These are phyloP conservation scores for Meyerozyma guilliermondii DNA, from an alignment of 1,139 yeast genomes.

Conservation along the genomic window DNA sequence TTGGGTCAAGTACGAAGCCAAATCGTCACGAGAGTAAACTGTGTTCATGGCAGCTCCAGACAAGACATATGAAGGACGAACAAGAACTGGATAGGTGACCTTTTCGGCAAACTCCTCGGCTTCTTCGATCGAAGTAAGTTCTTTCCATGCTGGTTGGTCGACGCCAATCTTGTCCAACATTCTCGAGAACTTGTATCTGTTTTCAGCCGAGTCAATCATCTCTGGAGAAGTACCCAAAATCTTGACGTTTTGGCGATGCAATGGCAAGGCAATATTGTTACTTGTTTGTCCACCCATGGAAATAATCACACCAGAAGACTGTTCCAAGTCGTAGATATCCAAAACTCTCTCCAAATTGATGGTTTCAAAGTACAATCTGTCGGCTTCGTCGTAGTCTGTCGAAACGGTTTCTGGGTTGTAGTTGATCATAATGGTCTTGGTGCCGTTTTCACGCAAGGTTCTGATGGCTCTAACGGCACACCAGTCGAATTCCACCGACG, in stretches of 20 bases:
- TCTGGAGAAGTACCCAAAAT: conserved; percentile 96
- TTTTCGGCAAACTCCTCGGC: conserved; percentile 90
- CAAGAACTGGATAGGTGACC: conserved; percentile 92
- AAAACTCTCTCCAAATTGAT: conserved; percentile 91
- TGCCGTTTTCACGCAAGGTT: conserved; percentile 81
- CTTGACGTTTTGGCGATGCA: conserved; percentile 93
- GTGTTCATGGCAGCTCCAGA: conserved; percentile 99
- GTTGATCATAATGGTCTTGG: conserved; percentile 94
- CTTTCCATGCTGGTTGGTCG: conserved; percentile 99
- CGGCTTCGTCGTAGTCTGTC: conserved; percentile 98
- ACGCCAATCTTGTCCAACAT: conserved; percentile 96
- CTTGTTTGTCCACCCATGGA: conserved; percentile 99
- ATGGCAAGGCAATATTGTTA: conserved; percentile 89
- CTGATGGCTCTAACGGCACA: conserved; percentile 95
- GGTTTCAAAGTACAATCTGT: conserved; percentile 93
- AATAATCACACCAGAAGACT: conserved; percentile 86
- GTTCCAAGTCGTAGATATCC: conserved; percentile 92
- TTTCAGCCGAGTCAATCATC: conserved; percentile 98
- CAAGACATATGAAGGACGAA: conserved; percentile 94
- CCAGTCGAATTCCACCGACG: conserved; percentile 94
- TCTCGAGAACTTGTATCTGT: conserved; percentile 95
- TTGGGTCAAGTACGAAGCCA: conserved; percentile 82
- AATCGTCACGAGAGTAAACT: conserved; percentile 84
- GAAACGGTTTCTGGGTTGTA: conserved; percentile 98
- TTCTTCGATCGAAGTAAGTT: conserved; percentile 87